A percentile compares a stretch with the other conserved stretches of the same genome.
phyloP scores from a whole-genome alignment of 805 yeast genomes.

The Candida xiaguanensis region DNA sequence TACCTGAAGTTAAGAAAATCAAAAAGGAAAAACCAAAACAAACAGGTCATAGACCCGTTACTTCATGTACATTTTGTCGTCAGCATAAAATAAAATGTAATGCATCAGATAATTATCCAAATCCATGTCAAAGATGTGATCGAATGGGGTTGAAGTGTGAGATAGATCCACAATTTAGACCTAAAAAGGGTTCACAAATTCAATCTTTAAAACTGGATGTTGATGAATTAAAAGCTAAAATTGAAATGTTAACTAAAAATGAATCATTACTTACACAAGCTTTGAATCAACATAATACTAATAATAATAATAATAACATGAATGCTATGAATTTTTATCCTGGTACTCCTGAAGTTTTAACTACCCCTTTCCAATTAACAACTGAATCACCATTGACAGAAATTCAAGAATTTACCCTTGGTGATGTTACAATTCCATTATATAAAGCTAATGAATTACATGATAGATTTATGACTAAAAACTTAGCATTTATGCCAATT shows the following conservation, averaged over 20 bases:
- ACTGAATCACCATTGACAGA: neutral
- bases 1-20: conserved; percentile 5
- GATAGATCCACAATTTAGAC: conserved; percentile 87
- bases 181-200: conserved; percentile 87
- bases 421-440: conserved; percentile 66
- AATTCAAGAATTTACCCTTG: conserved; percentile 58
- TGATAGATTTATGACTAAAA: conserved; percentile 58
- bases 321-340: neutral
- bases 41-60: conserved; percentile 73
- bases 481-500: conserved; percentile 77
- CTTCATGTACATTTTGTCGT: conserved; percentile 90
- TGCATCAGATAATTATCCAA: conserved; percentile 79
- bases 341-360: conserved; percentile 1
- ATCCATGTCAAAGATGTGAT: conserved; percentile 79
- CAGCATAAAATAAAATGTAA: conserved; percentile 93
- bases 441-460: conserved; percentile 73
- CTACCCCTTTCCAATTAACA: neutral
- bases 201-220: conserved; percentile 82
- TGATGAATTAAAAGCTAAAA: conserved; percentile 70
- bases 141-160: conserved; percentile 78
- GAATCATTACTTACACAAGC: conserved; percentile 68
- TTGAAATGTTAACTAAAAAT: conserved; percentile 59
- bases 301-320: conserved; percentile 11
- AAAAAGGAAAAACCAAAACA: conserved; percentile 18
- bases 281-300: conserved; percentile 41